Conservation (phyloP, 129 eudicot species). For the Logfia minima region DNA sequence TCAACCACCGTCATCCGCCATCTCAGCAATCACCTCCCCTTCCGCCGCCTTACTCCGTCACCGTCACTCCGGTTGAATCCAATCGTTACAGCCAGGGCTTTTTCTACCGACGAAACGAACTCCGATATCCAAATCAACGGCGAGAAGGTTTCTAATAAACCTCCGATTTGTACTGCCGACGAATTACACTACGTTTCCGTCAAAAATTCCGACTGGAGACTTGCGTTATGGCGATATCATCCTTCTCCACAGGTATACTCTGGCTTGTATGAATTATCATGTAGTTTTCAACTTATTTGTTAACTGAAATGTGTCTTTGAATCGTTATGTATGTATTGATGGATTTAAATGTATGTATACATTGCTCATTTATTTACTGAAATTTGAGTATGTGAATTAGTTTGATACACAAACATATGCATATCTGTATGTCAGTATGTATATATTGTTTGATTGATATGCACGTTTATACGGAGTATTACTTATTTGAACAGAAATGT, state of each 20-base stretch:
- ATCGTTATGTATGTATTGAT: not conserved
- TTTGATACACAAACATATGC: no score
- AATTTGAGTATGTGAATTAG: no score
- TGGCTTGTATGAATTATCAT: not conserved
- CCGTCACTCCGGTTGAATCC: conserved; percentile 17
- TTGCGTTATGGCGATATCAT: conserved; percentile 88
- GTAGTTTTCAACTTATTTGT: not conserved
- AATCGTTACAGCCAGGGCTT: conserved; percentile 35
- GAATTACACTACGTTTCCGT: conserved; percentile 86
- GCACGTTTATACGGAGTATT: no score
- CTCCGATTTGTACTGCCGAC: conserved; percentile 85
- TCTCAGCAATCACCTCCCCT: conserved; percentile 30
- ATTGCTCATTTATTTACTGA: not conserved
- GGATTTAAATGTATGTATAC: no score
- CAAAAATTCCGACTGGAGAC: conserved; percentile 65
- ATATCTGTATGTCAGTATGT: no score
- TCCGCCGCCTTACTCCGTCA: conserved; percentile 35
- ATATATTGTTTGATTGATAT: no score
- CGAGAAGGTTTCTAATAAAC: conserved; percentile 57
- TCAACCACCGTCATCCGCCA: conserved; percentile 36
- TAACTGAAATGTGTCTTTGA: not conserved
- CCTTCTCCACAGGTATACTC: conserved; percentile 63
- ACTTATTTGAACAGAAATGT: no score
- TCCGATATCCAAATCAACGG: conserved; percentile 7
- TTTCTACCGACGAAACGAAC: conserved; percentile 39